Conservation (phyloP, 163 green algal species). For the Scenedesmus sp. region DNA sequence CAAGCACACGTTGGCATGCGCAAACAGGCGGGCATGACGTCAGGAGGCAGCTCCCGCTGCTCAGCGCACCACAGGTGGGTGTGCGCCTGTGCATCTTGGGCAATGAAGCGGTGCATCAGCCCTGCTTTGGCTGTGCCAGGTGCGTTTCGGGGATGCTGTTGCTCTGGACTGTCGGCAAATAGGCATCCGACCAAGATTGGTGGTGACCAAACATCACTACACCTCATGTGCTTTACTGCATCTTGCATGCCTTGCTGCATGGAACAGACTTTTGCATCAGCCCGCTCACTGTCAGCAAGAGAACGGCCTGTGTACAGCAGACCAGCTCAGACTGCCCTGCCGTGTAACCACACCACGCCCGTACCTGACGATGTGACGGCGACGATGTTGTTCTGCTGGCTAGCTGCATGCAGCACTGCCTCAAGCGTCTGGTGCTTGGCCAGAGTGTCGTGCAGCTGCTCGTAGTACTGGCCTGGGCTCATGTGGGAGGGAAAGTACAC, state of each 20-base stretch:
- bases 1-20: neutral
- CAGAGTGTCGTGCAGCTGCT: neutral
- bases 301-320: no score
- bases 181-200: no score
- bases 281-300: no score
- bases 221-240: no score
- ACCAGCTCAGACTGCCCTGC: no score
- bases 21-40: neutral
- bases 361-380: slow-evolving; percentile 22
- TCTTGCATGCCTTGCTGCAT: no score
- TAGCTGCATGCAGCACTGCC: neutral
- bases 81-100: neutral
- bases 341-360: neutral
- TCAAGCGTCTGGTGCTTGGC: neutral
- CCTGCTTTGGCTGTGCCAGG: no score
- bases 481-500: neutral
- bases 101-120: no score
- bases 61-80: neutral
- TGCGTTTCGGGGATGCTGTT: no score
- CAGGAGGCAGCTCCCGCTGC: neutral
- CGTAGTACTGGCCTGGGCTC: neutral
- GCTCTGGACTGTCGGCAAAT: no score
- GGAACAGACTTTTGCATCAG: no score
- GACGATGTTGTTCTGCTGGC: neutral
- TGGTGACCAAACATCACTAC: no score